Evolutionary conservation across 306 rosid genomes (phyloP).

Genomic region (Ormosia emarginata): DNA sequence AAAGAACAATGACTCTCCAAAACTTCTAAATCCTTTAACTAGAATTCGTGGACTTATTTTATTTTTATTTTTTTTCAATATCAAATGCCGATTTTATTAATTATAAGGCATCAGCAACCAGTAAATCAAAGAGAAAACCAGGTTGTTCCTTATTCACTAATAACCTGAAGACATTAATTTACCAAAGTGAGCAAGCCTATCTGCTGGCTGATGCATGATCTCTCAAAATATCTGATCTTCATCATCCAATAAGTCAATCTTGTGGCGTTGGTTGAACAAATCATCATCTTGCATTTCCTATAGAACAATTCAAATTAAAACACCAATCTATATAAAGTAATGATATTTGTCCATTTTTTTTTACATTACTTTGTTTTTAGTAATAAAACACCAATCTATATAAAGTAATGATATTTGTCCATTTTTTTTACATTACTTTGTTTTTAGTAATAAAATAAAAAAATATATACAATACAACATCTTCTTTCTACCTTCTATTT

Average conservation of each 20-base stretch:
- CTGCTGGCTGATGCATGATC: conserved; percentile 17
- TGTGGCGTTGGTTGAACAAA: conserved; percentile 8
- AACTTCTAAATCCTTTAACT: background rate
- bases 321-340: too few relatives aligned
- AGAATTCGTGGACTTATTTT: background rate
- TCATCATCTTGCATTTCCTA: conserved; percentile 18
- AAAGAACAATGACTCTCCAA: background rate
- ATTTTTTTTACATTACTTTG: too few relatives aligned
- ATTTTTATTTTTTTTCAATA: too few relatives aligned
- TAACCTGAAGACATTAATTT: background rate
- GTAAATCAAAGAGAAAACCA: background rate
- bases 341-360: too few relatives aligned
- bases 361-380: too few relatives aligned
- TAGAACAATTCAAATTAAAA: background rate
- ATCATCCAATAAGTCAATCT: background rate
- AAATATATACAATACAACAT: too few relatives aligned
- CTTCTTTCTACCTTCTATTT: too few relatives aligned
- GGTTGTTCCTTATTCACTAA: background rate
- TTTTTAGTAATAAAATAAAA: too few relatives aligned
- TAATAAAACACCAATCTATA: too few relatives aligned
- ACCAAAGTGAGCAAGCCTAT: background rate
- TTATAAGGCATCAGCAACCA: background rate
- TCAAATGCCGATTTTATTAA: background rate
- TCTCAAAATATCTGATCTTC: conserved; percentile 12
- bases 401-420: too few relatives aligned